Conservation (phyloP, 495 filamentous ascomycete genomes). For the Chaetomium cochliodes region DNA sequence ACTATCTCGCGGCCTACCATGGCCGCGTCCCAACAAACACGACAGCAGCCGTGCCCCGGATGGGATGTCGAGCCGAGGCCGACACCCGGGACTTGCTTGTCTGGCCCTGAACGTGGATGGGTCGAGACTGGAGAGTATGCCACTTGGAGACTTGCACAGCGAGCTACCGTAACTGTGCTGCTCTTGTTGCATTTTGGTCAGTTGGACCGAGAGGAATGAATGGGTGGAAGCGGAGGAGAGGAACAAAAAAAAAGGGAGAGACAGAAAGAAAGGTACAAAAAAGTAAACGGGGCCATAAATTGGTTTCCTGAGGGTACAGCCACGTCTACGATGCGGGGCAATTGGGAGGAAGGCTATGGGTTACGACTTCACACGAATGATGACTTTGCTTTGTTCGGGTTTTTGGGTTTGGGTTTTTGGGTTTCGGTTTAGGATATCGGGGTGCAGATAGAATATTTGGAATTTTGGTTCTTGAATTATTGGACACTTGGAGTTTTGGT, state of each 20-base stretch:
- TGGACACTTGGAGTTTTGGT: conserved; percentile 3
- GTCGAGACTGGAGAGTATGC: neutral
- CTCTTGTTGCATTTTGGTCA: neutral
- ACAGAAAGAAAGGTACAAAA: neutral
- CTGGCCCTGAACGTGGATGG: neutral
- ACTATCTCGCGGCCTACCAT: neutral
- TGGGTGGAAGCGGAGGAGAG: neutral
- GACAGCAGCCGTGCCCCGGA: neutral
- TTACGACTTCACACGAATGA: conserved; percentile 23
- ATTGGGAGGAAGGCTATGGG: conserved; percentile 24
- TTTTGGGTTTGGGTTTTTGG: neutral
- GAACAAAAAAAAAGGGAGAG: conserved; percentile 1
- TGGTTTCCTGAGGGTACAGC: conserved; percentile 1
- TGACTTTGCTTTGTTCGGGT: conserved; percentile 12
- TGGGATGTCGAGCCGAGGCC: conserved; percentile 5
- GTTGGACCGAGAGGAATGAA: neutral
- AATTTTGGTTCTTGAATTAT: neutral
- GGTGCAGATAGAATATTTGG: conserved; percentile 15
- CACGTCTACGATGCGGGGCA: conserved; percentile 14
- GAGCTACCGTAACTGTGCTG: conserved; percentile 1
- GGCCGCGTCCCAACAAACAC: neutral
- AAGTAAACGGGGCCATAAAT: conserved; percentile 15
- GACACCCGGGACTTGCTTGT: neutral
- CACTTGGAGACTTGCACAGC: neutral
- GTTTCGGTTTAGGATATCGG: conserved; percentile 10